Percentiles rank a stretch among this genome's conserved stretches.
Evolutionary conservation across 1,284 basidiomycete species (phyloP).

Genomic region (Sporisorium graminicola): DNA sequence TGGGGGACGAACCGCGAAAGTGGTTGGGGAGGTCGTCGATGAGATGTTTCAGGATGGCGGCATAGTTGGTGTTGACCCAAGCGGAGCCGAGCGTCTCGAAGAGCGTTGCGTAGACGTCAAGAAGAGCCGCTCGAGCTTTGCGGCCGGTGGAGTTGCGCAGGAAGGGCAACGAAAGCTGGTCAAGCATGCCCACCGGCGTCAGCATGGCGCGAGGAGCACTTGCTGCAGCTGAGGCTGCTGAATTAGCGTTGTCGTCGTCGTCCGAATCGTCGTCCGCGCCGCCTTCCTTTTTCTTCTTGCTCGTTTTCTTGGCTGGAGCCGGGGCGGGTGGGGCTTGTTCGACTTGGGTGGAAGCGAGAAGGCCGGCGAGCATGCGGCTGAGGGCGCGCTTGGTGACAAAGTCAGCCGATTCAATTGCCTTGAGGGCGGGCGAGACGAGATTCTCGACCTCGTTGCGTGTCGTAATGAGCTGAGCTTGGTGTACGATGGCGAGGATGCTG

Average conservation of each 20-base stretch:
- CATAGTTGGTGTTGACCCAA: constrained; percentile 88
- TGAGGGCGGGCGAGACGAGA: constrained; percentile 78
- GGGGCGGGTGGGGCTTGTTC: constrained; percentile 73
- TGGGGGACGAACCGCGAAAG: constrained; percentile 40
- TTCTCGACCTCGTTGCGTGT: constrained; percentile 80
- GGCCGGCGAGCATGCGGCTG: constrained; percentile 82
- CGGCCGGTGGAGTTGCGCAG: constrained; percentile 78
- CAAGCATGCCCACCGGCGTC: constrained; percentile 83
- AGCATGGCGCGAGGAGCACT: constrained; percentile 81
- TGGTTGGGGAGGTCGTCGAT: constrained; percentile 76
- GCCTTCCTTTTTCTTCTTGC: constrained; percentile 74
- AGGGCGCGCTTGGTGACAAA: constrained; percentile 84
- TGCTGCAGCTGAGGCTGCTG: constrained; percentile 71
- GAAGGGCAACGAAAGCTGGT: constrained; percentile 81
- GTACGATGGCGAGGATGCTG: constrained; percentile 68
- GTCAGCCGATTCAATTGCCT: constrained; percentile 82
- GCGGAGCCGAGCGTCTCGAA: constrained; percentile 80
- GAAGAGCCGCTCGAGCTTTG: constrained; percentile 83
- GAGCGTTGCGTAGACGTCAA: constrained; percentile 88
- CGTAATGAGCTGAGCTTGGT: constrained; percentile 63
- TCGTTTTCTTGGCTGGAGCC: constrained; percentile 65
- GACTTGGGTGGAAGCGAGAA: constrained; percentile 86
- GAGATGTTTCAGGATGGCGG: constrained; percentile 82
- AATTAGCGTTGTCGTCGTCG: constrained; percentile 69
- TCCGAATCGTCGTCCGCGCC: constrained; percentile 71